These are phyloP conservation scores for Magnusiomyces suaveolens DNA, from an alignment of 1,139 yeast genomes.

Conservation along the genomic window DNA sequence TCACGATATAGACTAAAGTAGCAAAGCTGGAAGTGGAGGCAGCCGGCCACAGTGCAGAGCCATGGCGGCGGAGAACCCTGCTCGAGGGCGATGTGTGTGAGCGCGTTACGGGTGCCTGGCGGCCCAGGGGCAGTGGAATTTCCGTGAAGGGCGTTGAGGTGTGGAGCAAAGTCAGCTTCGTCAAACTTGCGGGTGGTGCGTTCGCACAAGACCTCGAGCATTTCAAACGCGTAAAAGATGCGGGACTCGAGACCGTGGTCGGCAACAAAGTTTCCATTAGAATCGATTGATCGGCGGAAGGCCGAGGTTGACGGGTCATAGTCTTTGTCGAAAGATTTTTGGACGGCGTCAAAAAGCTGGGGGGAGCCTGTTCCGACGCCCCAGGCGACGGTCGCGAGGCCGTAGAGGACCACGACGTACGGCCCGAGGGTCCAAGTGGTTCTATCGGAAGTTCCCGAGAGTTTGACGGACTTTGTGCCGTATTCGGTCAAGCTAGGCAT, in stretches of 20 bases:
- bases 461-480: not conserved
- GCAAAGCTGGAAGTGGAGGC: conserved; percentile 7
- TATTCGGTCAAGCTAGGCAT: conserved; percentile 24
- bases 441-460: conserved; percentile 3
- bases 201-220: conserved; percentile 22
- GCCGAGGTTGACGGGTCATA: not conserved
- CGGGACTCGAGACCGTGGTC: conserved; percentile 25
- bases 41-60: conserved; percentile 6
- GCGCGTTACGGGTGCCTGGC: not conserved
- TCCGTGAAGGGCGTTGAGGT: not conserved
- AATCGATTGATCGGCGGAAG: not conserved
- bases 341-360: not conserved
- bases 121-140: not conserved
- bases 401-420: conserved; percentile 23
- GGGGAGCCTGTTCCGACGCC: conserved; percentile 11
- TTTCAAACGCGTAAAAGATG: conserved; percentile 27
- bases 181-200: not conserved
- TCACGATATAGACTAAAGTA: conserved; percentile 2
- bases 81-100: not conserved
- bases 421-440: conserved; percentile 25
- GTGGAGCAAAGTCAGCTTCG: conserved; percentile 3
- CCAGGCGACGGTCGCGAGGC: conserved; percentile 26
- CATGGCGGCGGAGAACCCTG: conserved; percentile 7
- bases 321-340: not conserved
- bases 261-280: conserved; percentile 1